These are phyloP conservation scores for Maudiozyma bulderi DNA, from an alignment of 805 yeast species.

Conservation along the genomic window DNA sequence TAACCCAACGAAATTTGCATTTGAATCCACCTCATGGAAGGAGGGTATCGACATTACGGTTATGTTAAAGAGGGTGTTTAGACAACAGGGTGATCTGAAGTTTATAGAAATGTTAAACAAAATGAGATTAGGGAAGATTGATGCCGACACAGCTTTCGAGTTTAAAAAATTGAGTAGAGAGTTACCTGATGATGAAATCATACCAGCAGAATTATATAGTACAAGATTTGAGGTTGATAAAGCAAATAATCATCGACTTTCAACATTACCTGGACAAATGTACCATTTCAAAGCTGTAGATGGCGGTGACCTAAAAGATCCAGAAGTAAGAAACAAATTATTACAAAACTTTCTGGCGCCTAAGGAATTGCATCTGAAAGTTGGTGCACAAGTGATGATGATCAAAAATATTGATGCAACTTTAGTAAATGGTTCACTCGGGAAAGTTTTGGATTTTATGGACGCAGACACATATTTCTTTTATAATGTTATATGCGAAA, in stretches of 20 bases:
- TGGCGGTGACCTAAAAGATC: slow-evolving; percentile 39
- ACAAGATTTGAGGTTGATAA: slow-evolving; percentile 63
- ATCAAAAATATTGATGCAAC: slow-evolving; percentile 64
- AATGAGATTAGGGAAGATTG: slow-evolving; percentile 54
- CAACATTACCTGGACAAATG: slow-evolving; percentile 35
- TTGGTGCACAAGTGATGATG: slow-evolving; percentile 77
- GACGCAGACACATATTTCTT: slow-evolving; percentile 42
- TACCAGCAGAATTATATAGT: slow-evolving; percentile 66
- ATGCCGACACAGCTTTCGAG: slow-evolving; percentile 37
- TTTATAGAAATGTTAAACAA: slow-evolving; percentile 70
- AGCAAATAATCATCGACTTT: slow-evolving; percentile 48
- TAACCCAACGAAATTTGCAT: slow-evolving; percentile 41
- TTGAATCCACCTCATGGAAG: slow-evolving; percentile 57
- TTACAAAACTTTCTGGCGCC: slow-evolving; percentile 58
- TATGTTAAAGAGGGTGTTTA: slow-evolving; percentile 53
- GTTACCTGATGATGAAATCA: slow-evolving; percentile 48
- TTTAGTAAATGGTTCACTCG: slow-evolving; percentile 70
- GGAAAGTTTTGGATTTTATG: slow-evolving; percentile 53
- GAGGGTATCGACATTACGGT: slow-evolving; percentile 47
- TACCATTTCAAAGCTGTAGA: slow-evolving; percentile 43
- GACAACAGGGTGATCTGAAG: slow-evolving; percentile 65
- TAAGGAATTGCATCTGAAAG: slow-evolving; percentile 43
- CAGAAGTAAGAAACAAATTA: slow-evolving; percentile 35
- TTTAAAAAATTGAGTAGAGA: slow-evolving; percentile 46
- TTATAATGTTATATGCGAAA: slow-evolving; percentile 21